A percentile compares a stretch with the other conserved stretches of the same genome.
Evolutionary conservation across 768 basidiomycete species (phyloP).

Genomic region (Hemileccinum rubropunctum): DNA sequence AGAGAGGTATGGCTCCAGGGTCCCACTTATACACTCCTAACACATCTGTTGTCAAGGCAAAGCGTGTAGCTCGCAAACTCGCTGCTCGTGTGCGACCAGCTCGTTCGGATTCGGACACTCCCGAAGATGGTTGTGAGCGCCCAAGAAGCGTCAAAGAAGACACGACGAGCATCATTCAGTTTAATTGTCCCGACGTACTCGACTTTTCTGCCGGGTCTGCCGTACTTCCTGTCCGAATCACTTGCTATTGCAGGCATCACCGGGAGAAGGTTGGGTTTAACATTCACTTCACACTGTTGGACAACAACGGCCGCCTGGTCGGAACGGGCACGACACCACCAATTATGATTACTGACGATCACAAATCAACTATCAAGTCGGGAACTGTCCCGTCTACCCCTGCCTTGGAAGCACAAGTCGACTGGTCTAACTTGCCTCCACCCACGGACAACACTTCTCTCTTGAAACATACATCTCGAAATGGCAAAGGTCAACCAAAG

Average conservation of each 20-base stretch:
- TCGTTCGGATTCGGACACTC: slow-evolving; percentile 71
- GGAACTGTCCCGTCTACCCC: slow-evolving; percentile 29
- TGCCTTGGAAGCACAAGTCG: slow-evolving; percentile 40
- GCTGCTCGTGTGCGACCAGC: slow-evolving; percentile 80
- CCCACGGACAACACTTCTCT: slow-evolving; percentile 37
- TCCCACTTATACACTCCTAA: slow-evolving; percentile 8
- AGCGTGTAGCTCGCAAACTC: slow-evolving; percentile 86
- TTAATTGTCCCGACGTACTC: slow-evolving; percentile 89
- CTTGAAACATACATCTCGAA: slow-evolving; percentile 44
- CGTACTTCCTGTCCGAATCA: slow-evolving; percentile 89
- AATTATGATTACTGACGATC: slow-evolving; percentile 99
- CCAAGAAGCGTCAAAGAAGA: slow-evolving; percentile 51
- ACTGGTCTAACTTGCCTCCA: slow-evolving; percentile 46
- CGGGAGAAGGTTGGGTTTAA: slow-evolving; percentile 95
- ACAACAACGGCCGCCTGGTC: slow-evolving; percentile 73
- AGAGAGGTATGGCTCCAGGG: slow-evolving; percentile 61
- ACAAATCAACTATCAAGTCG: slow-evolving; percentile 67
- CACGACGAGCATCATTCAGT: slow-evolving; percentile 85
- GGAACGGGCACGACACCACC: slow-evolving; percentile 81
- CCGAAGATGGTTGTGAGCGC: slow-evolving; percentile 52
- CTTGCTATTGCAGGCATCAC: slow-evolving; percentile 98
- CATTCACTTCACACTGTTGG: slow-evolving; percentile 83
- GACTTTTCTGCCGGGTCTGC: slow-evolving; percentile 87
- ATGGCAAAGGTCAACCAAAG: slow-evolving; percentile 46
- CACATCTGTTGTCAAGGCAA: slow-evolving; percentile 52